Evolutionary conservation across 306 rosid genomes (phyloP).

Genomic region (Carpinus fangiana): DNA sequence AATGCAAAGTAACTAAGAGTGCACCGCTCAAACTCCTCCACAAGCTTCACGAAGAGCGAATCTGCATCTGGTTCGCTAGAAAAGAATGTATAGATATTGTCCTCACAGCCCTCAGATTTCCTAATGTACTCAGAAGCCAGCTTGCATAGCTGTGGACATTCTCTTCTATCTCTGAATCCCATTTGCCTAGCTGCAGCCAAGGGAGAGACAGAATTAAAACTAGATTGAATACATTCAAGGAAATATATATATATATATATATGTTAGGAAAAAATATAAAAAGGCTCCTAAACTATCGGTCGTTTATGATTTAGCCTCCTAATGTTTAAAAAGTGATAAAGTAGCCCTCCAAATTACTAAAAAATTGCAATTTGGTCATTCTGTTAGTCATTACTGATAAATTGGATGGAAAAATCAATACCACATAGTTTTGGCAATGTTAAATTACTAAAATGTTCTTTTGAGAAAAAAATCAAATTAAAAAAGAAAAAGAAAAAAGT

Average conservation of each 20-base stretch:
- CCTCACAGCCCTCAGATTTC: constrained; percentile 79
- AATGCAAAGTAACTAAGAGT: constrained; percentile 93
- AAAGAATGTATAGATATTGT: constrained; percentile 72
- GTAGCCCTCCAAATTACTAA: too few relatives aligned
- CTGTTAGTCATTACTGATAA: too few relatives aligned
- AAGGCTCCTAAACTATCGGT: too few relatives aligned
- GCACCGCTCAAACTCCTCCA: constrained; percentile 98
- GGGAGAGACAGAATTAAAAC: neutral
- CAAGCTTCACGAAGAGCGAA: constrained; percentile 92
- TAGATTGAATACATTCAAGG: neutral
- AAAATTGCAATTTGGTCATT: too few relatives aligned
- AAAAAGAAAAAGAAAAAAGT: too few relatives aligned
- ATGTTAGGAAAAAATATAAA: too few relatives aligned
- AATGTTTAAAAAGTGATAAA: too few relatives aligned
- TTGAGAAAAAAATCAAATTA: too few relatives aligned
- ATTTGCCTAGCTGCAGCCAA: constrained; percentile 87
- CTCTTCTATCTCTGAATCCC: constrained; percentile 76
- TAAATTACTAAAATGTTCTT: too few relatives aligned
- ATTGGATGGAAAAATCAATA: too few relatives aligned
- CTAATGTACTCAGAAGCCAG: constrained; percentile 79
- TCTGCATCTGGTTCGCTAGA: constrained; percentile 70
- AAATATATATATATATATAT: neutral
- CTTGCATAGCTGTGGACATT: constrained; percentile 82
- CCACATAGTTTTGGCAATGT: too few relatives aligned
- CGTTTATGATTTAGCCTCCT: too few relatives aligned